These are phyloP conservation scores for Arthroderma sp. DNA, from an alignment of 2,329 filamentous ascomycete species.

Conservation along the genomic window DNA sequence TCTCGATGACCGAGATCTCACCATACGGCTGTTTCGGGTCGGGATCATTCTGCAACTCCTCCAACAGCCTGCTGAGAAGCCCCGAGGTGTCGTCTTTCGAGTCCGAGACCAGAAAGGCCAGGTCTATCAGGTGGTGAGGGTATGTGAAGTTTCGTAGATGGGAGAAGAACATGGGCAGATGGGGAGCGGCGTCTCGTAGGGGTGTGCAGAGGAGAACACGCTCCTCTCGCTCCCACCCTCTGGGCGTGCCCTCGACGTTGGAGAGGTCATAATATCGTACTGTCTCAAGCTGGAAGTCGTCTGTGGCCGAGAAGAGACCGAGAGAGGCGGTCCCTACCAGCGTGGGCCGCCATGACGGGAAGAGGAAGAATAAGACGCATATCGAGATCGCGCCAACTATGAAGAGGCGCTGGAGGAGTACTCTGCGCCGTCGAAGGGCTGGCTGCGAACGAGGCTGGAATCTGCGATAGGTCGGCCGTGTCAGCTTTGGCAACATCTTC, in stretches of 20 bases:
- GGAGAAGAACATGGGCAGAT: constrained; percentile 97
- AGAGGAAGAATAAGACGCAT: constrained; percentile 56
- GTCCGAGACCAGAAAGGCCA: constrained; percentile 93
- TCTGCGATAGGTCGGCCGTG: constrained; percentile 34
- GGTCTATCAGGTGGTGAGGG: constrained; percentile 87
- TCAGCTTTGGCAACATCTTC: constrained; percentile 1
- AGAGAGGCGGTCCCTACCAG: constrained; percentile 53
- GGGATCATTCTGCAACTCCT: constrained; percentile 65
- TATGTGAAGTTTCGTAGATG: constrained; percentile 95
- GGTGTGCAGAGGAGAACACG: constrained; percentile 90
- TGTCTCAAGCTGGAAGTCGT: constrained; percentile 75
- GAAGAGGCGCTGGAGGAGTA: constrained; percentile 57
- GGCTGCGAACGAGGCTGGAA: constrained; percentile 75
- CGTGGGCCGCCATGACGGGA: constrained; percentile 58
- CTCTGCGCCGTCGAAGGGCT: constrained; percentile 59
- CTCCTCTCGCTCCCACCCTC: constrained; percentile 93
- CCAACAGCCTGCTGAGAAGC: constrained; percentile 61
- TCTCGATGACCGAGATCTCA: constrained; percentile 95
- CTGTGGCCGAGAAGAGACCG: constrained; percentile 54
- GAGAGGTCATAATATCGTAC: constrained; percentile 94
- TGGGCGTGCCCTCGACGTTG: constrained; percentile 78
- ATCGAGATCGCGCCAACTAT: constrained; percentile 45
- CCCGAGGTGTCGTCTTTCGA: constrained; percentile 83
- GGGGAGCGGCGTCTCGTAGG: constrained; percentile 78
- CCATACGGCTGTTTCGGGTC: constrained; percentile 77